phyloP scores from a whole-genome alignment of 129 eudicot genomes.

The Cynara cardunculus region DNA sequence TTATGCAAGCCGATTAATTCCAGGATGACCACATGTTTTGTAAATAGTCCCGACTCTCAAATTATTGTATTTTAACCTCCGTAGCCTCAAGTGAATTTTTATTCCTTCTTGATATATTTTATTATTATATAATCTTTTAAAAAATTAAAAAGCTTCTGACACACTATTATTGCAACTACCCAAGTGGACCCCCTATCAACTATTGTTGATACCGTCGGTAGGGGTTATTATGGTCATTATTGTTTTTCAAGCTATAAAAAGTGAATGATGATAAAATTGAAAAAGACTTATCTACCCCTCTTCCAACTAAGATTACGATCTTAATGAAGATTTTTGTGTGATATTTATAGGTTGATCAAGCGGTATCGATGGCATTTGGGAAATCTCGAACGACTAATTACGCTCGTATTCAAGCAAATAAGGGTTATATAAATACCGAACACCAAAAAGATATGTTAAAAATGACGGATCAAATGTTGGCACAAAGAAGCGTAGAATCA shows the following conservation, averaged over 20 bases:
- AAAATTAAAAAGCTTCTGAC: neutral
- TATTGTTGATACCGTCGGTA: slow-evolving; percentile 35
- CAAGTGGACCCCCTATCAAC: slow-evolving; percentile 19
- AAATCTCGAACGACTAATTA: slow-evolving; percentile 39
- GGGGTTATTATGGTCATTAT: slow-evolving; percentile 31
- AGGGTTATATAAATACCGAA: slow-evolving; percentile 5
- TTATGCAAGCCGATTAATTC: too few relatives aligned
- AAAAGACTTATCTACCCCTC: slow-evolving; percentile 3
- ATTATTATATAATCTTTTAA: neutral
- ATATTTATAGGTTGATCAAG: slow-evolving; percentile 65
- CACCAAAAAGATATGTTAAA: slow-evolving; percentile 14
- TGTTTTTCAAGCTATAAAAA: slow-evolving; percentile 20
- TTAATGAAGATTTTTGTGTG: slow-evolving; percentile 3
- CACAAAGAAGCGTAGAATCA: slow-evolving; percentile 54
- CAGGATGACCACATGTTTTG: too few relatives aligned
- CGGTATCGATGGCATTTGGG: slow-evolving; percentile 81
- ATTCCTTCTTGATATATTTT: too few relatives aligned
- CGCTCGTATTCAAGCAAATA: slow-evolving; percentile 57
- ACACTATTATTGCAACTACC: slow-evolving; percentile 29
- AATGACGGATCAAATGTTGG: slow-evolving; percentile 41
- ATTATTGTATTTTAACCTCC: too few relatives aligned
- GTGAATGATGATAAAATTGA: neutral
- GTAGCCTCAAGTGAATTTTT: too few relatives aligned
- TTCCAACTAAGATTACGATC: neutral
- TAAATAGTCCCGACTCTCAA: too few relatives aligned